Conservation (phyloP, 2,329 filamentous ascomycete genomes). For the Neofusicoccum sp. region DNA sequence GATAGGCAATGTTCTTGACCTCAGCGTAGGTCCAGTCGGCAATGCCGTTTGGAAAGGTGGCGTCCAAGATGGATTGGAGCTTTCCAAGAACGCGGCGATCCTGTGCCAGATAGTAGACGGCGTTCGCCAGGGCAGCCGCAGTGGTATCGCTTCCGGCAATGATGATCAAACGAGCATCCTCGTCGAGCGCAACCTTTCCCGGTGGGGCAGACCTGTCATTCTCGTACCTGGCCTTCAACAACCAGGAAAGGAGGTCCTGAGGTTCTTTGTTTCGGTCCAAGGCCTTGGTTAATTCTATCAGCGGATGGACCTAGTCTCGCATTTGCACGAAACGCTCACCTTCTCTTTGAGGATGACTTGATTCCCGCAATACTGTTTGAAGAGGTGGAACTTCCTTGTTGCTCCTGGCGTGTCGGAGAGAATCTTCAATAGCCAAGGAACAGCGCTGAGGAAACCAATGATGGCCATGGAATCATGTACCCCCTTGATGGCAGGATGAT, state of each 20-base stretch:
- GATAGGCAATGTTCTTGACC: conserved; percentile 28
- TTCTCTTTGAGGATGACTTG: conserved; percentile 33
- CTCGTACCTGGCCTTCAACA: conserved; percentile 39
- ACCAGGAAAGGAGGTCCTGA: conserved; percentile 41
- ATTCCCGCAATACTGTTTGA: conserved; percentile 30
- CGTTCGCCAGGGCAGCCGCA: background rate
- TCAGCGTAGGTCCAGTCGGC: conserved; percentile 32
- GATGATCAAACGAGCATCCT: conserved; percentile 35
- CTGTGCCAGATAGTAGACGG: conserved; percentile 24
- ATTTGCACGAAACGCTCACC: conserved; percentile 20
- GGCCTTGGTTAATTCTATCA: background rate
- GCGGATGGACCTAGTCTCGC: background rate
- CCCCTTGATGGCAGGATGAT: conserved; percentile 33
- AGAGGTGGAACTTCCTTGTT: conserved; percentile 26
- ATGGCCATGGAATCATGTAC: conserved; percentile 37
- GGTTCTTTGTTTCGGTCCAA: conserved; percentile 27
- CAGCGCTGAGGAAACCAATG: conserved; percentile 32
- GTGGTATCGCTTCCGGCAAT: conserved; percentile 25
- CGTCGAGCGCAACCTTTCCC: conserved; percentile 29
- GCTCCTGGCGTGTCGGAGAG: conserved; percentile 31
- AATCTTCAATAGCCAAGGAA: conserved; percentile 39
- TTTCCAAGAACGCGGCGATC: conserved; percentile 1
- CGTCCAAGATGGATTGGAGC: conserved; percentile 22
- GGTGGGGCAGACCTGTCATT: conserved; percentile 37
- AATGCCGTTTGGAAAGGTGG: conserved; percentile 25